phyloP scores from a whole-genome alignment of 2,329 filamentous ascomycete species.

The Colletotrichum chrysophilum region DNA sequence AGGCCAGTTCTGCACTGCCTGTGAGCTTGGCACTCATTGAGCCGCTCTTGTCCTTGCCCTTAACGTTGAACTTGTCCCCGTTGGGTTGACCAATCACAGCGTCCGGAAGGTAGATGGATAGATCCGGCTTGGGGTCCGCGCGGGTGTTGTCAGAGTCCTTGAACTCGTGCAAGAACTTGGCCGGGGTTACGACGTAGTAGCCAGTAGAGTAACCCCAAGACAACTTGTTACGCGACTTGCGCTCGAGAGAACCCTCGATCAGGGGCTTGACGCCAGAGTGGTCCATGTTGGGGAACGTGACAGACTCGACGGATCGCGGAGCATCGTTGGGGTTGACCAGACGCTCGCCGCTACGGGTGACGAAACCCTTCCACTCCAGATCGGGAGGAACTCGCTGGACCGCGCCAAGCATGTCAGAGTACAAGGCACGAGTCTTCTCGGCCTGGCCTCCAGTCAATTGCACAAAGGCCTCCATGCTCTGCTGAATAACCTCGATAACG shows the following conservation, averaged over 20 bases:
- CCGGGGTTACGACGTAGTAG: slow-evolving; percentile 90
- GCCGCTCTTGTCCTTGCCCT: slow-evolving; percentile 90
- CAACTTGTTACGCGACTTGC: slow-evolving; percentile 87
- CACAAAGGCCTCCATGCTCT: slow-evolving; percentile 82
- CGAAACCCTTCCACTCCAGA: slow-evolving; percentile 92
- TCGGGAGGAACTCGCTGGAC: slow-evolving; percentile 80
- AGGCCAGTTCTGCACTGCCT: slow-evolving; percentile 79
- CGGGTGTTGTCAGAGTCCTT: slow-evolving; percentile 82
- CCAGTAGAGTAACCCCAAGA: slow-evolving; percentile 76
- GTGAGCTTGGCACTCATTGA: slow-evolving; percentile 82
- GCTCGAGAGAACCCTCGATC: slow-evolving; percentile 87
- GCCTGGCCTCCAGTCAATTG: slow-evolving; percentile 80
- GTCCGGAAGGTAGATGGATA: slow-evolving; percentile 91
- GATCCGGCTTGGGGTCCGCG: slow-evolving; percentile 80
- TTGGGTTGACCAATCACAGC: slow-evolving; percentile 75
- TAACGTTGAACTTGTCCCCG: slow-evolving; percentile 89
- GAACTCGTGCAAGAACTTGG: slow-evolving; percentile 93
- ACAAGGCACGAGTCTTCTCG: slow-evolving; percentile 81
- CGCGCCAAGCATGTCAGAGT: slow-evolving; percentile 80
- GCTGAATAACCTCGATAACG: slow-evolving; percentile 81
- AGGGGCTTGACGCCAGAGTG: slow-evolving; percentile 81
- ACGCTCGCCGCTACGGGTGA: slow-evolving; percentile 70
- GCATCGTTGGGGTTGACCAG: slow-evolving; percentile 81
- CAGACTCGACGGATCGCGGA: slow-evolving; percentile 73
- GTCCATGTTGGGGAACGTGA: slow-evolving; percentile 88